Base-by-base conservation (phyloP, 1,139 yeast species). In the Zygoascus sp. region DNA sequence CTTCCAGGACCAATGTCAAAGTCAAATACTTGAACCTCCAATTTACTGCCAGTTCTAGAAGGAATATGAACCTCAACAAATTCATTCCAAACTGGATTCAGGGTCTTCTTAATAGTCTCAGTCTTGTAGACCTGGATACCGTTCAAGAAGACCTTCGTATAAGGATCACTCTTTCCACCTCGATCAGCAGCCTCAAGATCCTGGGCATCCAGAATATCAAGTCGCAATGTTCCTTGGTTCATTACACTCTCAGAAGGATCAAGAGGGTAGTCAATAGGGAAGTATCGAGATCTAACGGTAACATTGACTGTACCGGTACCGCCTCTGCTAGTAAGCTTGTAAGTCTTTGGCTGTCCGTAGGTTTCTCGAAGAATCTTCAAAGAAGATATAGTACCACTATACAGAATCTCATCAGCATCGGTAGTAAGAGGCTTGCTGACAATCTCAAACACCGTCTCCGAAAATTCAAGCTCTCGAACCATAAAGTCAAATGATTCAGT, bases 101-200 rank as follows among this genome's bases (percentile, higher is more conserved):
- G 75, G 0, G 97, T 88, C 74, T 81, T 89, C 74, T 90, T 92
- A 53, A 79, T 70, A 39, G 82, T 82, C 66, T 87, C 83, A 36
- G 96, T 78, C 71, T 87, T 88, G 71, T 71, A 79, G 8, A 81
- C 79, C 52, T 75, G 72, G 42, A 70, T 76, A 23, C 82, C 81
- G 62, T 87, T 79, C 60, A 88, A 66, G 58, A 68, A 78, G 50
- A 87, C 75, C 59, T 81, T 77, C 50, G 81, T 75, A 61, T 81
- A 92, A 51, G 99, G 99, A 67, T 92, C 99, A 7, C 96, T 87
- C 63, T 83, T 84, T 47, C 97, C 97, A 56, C 84, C 83, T 22
- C 87, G 73, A 65, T 92, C 99, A 21, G 92, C 94, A 11, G 96
- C 75, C 44, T 83, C 77, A 53, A 94, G 74, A 45, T 78, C 78